Evolutionary conservation across 345 rosid species (phyloP).

Genomic region (Melastoma malabathricum): DNA sequence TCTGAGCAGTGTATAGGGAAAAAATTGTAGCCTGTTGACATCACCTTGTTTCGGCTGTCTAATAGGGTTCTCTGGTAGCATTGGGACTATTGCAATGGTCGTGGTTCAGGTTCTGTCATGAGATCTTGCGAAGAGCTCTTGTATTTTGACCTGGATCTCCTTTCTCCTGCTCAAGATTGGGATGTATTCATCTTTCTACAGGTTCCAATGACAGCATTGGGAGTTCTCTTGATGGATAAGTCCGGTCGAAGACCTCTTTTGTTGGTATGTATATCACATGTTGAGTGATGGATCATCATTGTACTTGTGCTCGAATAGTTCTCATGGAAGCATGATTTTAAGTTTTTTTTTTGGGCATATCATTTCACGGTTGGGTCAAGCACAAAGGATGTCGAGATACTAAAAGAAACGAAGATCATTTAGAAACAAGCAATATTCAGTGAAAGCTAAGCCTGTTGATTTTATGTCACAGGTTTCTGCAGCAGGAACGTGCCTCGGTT

Average conservation of each 20-base stretch:
- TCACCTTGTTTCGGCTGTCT: not conserved
- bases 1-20: not conserved
- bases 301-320: too few relatives aligned
- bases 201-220: constrained; percentile 61
- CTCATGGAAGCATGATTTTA: too few relatives aligned
- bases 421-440: too few relatives aligned
- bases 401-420: too few relatives aligned
- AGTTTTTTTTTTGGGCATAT: too few relatives aligned
- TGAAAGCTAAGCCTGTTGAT: too few relatives aligned
- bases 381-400: too few relatives aligned
- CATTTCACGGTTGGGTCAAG: too few relatives aligned
- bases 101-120: constrained; percentile 44
- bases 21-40: not conserved
- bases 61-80: constrained; percentile 57
- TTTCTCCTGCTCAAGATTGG: not conserved
- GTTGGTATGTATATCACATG: constrained; percentile 26
- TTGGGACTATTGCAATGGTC: constrained; percentile 65
- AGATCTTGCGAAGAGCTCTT: not conserved
- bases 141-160: not conserved
- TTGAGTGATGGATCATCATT: too few relatives aligned
- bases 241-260: constrained; percentile 68
- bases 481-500: constrained; percentile 73
- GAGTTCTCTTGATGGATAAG: constrained; percentile 52
- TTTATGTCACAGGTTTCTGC: constrained; percentile 46
- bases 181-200: constrained; percentile 9